These are phyloP conservation scores for Phytopythium sindhum DNA, from an alignment of 352 stramenopile genomes.

Conservation along the genomic window DNA sequence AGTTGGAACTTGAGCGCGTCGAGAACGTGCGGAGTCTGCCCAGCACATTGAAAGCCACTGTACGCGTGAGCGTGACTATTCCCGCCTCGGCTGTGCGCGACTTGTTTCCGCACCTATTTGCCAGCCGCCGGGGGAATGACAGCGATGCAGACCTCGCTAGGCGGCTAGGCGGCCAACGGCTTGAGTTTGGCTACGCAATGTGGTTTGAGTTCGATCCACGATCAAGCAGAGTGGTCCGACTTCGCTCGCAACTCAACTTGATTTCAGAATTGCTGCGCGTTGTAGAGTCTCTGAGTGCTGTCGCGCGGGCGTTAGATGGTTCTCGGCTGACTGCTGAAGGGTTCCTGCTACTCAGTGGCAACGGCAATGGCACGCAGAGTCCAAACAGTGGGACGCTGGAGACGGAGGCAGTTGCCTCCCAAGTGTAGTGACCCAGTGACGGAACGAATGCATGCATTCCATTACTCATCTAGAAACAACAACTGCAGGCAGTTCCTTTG, in stretches of 20 bases:
- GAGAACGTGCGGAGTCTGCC: no score
- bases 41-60: no score
- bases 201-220: slow-evolving; percentile 20
- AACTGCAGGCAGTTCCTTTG: background rate
- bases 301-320: background rate
- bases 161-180: slow-evolving; percentile 18
- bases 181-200: slow-evolving; percentile 27
- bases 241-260: background rate
- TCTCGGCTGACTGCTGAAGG: background rate
- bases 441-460: background rate
- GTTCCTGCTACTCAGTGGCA: background rate
- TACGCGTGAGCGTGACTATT: no score
- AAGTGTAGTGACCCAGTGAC: no score
- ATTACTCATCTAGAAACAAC: background rate
- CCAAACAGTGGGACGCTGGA: no score
- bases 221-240: background rate
- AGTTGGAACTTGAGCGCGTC: no score
- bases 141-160: slow-evolving; percentile 20
- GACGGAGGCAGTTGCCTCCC: no score
- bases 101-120: slow-evolving; percentile 24
- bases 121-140: slow-evolving; percentile 18
- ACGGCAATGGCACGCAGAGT: background rate
- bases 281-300: background rate
- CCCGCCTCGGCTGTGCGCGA: slow-evolving; percentile 27
- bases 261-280: background rate